Base-by-base conservation (phyloP, 768 basidiomycete species). In the Chalciporus sphaerocephalus region DNA sequence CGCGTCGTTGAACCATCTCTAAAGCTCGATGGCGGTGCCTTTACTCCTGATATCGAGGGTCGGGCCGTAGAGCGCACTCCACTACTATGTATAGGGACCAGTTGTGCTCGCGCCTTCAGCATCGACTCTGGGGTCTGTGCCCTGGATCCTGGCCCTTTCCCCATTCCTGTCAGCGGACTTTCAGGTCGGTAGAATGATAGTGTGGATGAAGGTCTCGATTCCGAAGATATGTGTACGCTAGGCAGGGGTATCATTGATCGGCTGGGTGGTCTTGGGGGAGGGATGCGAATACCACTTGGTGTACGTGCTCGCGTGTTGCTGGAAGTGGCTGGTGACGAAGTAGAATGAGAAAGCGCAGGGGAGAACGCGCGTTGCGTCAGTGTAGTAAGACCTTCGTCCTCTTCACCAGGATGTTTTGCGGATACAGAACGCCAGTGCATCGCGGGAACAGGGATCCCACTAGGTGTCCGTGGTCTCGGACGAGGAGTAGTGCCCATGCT, bases 181-280 rank as follows among this genome's bases (percentile, higher is more conserved):
- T 78, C 79, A 6, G 79, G 69, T 36, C 74, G 72, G 35, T 82
- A 80, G 47, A 78, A 73, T 6, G 88, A 90, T 77, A 86, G 78
- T 6, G 85, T 75, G 2, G 87, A 81, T 1, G 76, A 74, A 1
- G 88, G 84, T 25, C 87, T 74, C 16, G 87, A 88, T 8, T 81
- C 78, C 5, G 81, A 77, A 2, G 79, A 79, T 32, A 87, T 67
- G 44, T 85, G 83, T 3, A 90, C 70, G 51, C 75, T 82, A 7
- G 89, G 88, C 20, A 89, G 74, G 17, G 88, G 88, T 45, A 92
- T 89, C 79, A 80, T 85, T 5, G 90, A 92, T 43, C 85, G 78
- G 57, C 88, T 89, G 2, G 88, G 87, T 22, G 88, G 88, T 25
- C 88, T 76, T 10, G 81, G 76, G 22, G 80, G 79, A 57, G 81